A percentile compares a stretch with the other conserved stretches of the same genome.
Evolutionary conservation across 2,329 filamentous ascomycete species (phyloP).

Genomic region (Leptosphaerulina australis): DNA sequence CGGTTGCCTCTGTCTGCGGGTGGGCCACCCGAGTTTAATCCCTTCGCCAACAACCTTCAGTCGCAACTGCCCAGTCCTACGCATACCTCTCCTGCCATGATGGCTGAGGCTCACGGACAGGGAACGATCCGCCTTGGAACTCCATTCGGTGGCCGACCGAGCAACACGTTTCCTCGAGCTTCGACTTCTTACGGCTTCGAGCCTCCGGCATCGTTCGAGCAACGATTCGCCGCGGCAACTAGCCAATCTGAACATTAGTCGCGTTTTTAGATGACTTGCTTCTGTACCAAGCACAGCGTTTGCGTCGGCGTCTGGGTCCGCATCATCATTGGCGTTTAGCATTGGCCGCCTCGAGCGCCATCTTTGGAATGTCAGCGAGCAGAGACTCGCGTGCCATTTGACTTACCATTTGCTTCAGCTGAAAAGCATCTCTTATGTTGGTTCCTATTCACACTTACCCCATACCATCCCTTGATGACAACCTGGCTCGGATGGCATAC

Average conservation of each 20-base stretch:
- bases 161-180: slow-evolving; percentile 56
- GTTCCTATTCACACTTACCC: slow-evolving; percentile 32
- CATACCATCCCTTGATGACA: slow-evolving; percentile 21
- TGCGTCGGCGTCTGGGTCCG: slow-evolving; percentile 30
- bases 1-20: slow-evolving; percentile 62
- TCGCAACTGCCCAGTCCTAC: slow-evolving; percentile 37
- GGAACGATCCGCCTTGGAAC: slow-evolving; percentile 55
- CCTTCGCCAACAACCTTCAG: slow-evolving; percentile 32
- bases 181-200: slow-evolving; percentile 48
- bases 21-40: slow-evolving; percentile 50
- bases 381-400: slow-evolving; percentile 30
- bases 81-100: slow-evolving; percentile 25
- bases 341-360: slow-evolving; percentile 31
- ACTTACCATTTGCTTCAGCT: slow-evolving; percentile 25
- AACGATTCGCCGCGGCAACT: slow-evolving; percentile 44
- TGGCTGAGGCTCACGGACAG: slow-evolving; percentile 39
- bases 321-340: slow-evolving; percentile 46
- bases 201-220: slow-evolving; percentile 47
- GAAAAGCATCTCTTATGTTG: slow-evolving; percentile 45
- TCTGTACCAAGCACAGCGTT: slow-evolving; percentile 30
- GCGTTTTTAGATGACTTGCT: slow-evolving; percentile 30
- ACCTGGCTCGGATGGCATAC: slow-evolving; percentile 22
- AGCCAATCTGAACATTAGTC: slow-evolving; percentile 32
- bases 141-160: slow-evolving; percentile 52
- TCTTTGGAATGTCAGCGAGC: slow-evolving; percentile 28